Percentiles rank a stretch among this genome's conserved stretches.
phyloP scores from a whole-genome alignment of 1,139 yeast species.

The Zygotorulaspora mrakii region DNA sequence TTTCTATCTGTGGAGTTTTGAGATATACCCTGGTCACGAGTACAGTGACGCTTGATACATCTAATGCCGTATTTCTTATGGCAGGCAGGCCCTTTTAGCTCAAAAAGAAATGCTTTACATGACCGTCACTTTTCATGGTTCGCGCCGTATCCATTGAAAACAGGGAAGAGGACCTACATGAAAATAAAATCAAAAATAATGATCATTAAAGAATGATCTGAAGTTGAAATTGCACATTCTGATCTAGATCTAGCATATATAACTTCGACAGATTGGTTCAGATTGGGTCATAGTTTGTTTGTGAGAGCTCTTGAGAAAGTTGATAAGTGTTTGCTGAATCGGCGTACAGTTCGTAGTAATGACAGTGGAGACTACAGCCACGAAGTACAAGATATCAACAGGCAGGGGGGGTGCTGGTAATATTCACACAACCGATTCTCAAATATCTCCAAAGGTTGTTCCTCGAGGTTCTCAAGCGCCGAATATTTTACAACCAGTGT shows the following conservation, averaged over 20 bases:
- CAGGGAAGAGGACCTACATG: not conserved
- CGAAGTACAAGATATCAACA: conserved; percentile 43
- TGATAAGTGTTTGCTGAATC: too few relatives aligned
- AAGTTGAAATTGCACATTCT: too few relatives aligned
- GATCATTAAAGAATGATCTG: too few relatives aligned
- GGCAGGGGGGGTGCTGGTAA: conserved; percentile 85
- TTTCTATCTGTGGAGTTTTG: too few relatives aligned
- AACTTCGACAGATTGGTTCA: conserved; percentile 1
- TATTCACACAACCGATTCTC: conserved; percentile 45
- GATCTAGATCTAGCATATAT: too few relatives aligned
- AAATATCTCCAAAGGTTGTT: conserved; percentile 52
- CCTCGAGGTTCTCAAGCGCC: conserved; percentile 68
- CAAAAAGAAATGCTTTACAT: conserved; percentile 2
- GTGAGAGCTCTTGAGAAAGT: too few relatives aligned
- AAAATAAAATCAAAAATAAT: too few relatives aligned
- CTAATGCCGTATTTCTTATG: too few relatives aligned
- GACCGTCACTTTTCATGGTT: not conserved
- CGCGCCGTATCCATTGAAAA: not conserved
- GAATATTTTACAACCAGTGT: conserved; percentile 51
- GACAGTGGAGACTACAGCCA: conserved; percentile 6
- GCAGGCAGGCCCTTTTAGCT: too few relatives aligned
- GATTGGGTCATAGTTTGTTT: too few relatives aligned
- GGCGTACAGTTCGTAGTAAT: conserved; percentile 1
- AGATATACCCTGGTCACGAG: too few relatives aligned
- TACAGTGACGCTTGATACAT: too few relatives aligned